phyloP scores from a whole-genome alignment of 345 rosid species.

The Acer negundo region DNA sequence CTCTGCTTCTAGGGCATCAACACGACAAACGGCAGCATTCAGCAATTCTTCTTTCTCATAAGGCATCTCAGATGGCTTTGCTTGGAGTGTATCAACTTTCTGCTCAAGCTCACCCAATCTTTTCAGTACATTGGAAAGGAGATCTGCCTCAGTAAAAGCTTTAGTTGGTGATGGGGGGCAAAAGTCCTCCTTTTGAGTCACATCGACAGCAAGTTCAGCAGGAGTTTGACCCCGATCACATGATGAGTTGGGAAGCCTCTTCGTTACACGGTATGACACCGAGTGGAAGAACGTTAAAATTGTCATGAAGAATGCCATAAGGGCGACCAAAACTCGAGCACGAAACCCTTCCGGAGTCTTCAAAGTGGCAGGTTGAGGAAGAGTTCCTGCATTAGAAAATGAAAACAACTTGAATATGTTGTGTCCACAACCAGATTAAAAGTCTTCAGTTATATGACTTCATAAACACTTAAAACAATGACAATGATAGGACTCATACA shows the following conservation, averaged over 20 bases:
- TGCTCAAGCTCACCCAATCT: slow-evolving; percentile 87
- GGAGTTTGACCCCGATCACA: slow-evolving; percentile 34
- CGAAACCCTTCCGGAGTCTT: slow-evolving; percentile 58
- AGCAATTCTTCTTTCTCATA: slow-evolving; percentile 93
- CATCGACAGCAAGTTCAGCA: slow-evolving; percentile 36
- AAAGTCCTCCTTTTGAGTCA: slow-evolving; percentile 42
- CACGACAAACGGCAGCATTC: slow-evolving; percentile 96
- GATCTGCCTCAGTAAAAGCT: slow-evolving; percentile 53
- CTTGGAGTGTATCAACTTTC: slow-evolving; percentile 76
- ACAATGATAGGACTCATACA: neutral
- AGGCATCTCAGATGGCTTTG: slow-evolving; percentile 97
- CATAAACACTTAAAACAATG: neutral
- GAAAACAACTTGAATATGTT: slow-evolving; percentile 23
- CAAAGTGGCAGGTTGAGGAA: slow-evolving; percentile 35
- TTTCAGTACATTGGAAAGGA: slow-evolving; percentile 71
- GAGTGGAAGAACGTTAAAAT: slow-evolving; percentile 56
- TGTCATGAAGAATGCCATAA: slow-evolving; percentile 68
- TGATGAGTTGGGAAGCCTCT: slow-evolving; percentile 45
- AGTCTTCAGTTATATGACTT: neutral
- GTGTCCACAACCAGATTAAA: slow-evolving; percentile 10
- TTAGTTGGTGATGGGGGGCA: slow-evolving; percentile 62
- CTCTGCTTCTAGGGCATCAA: slow-evolving; percentile 98
- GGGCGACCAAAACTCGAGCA: slow-evolving; percentile 43
- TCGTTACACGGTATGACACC: slow-evolving; percentile 41
- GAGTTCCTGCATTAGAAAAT: slow-evolving; percentile 45